These are phyloP conservation scores for Eucalyptus decipiens DNA, from an alignment of 345 rosid genomes.

Conservation along the genomic window DNA sequence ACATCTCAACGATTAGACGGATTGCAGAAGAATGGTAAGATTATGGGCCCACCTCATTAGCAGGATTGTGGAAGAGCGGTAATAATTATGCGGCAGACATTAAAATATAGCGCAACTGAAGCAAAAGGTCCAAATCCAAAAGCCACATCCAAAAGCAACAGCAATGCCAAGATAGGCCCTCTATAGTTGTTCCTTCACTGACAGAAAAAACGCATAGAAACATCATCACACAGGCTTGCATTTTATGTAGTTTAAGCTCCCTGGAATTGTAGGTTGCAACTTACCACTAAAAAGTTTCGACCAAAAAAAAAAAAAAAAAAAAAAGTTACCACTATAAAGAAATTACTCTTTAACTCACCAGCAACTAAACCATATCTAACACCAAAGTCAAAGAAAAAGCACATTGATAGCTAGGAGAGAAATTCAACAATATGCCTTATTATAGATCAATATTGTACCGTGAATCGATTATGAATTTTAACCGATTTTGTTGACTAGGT, in stretches of 20 bases:
- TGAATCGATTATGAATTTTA: too few species aligned
- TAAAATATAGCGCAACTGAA: too few species aligned
- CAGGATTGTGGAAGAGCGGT: background rate
- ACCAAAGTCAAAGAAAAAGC: background rate
- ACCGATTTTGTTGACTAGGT: accelerated
- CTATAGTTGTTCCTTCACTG: background rate
- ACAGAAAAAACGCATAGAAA: background rate
- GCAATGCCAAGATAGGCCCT: background rate
- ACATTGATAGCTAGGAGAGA: background rate
- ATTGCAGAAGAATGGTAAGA: background rate
- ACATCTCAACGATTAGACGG: background rate
- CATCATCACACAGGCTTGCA: background rate
- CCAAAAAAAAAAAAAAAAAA: too few species aligned
- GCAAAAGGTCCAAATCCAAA: too few species aligned
- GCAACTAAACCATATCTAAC: background rate
- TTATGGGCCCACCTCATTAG: background rate
- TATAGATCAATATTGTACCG: background rate
- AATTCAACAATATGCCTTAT: background rate
- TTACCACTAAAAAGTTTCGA: background rate
- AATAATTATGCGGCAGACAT: background rate
- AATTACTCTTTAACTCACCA: background rate
- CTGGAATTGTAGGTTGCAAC: background rate
- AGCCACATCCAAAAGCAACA: background rate
- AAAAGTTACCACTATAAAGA: background rate
- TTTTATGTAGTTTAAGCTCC: background rate